Conservation (phyloP, 1,139 yeast species). For the Yamadazyma conglobata region DNA sequence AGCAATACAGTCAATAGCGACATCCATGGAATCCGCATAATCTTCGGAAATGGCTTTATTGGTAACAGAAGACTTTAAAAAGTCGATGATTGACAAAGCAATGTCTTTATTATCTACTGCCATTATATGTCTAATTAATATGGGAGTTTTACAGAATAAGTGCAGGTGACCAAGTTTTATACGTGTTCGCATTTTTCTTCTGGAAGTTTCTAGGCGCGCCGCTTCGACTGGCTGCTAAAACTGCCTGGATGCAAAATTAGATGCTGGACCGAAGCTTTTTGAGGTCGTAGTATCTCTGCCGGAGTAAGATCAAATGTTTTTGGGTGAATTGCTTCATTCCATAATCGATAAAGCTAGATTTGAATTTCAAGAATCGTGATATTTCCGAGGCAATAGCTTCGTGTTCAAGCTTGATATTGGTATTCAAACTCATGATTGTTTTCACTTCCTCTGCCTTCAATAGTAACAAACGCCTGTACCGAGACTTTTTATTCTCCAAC, state of each 20-base stretch:
- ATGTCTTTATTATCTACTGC: conserved; percentile 54
- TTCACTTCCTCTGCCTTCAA: conserved; percentile 33
- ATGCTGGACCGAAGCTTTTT: conserved; percentile 1
- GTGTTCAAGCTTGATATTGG: conserved; percentile 46
- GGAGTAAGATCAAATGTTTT: conserved; percentile 8
- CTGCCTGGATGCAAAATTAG: neutral
- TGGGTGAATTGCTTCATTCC: conserved; percentile 30
- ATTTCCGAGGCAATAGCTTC: conserved; percentile 62
- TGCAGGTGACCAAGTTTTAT: neutral
- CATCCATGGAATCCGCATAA: conserved; percentile 87
- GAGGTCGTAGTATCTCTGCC: conserved; percentile 8
- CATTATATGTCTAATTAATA: too few relatives aligned
- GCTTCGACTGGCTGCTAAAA: conserved; percentile 6
- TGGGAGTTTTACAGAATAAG: too few relatives aligned
- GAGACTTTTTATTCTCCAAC: conserved; percentile 33
- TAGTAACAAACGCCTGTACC: conserved; percentile 30
- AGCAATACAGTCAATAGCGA: conserved; percentile 87
- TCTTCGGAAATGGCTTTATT: conserved; percentile 72
- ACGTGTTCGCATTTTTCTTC: conserved; percentile 5
- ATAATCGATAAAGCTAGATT: conserved; percentile 36
- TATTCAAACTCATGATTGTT: conserved; percentile 30
- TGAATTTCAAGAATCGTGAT: conserved; percentile 53
- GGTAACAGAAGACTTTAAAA: conserved; percentile 57
- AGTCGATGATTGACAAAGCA: conserved; percentile 73
- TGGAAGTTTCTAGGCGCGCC: conserved; percentile 12